Percentiles rank a stretch among this genome's conserved stretches.
Conservation (phyloP, 2,329 filamentous ascomycete genomes). For the Fusarium subglutinans region DNA sequence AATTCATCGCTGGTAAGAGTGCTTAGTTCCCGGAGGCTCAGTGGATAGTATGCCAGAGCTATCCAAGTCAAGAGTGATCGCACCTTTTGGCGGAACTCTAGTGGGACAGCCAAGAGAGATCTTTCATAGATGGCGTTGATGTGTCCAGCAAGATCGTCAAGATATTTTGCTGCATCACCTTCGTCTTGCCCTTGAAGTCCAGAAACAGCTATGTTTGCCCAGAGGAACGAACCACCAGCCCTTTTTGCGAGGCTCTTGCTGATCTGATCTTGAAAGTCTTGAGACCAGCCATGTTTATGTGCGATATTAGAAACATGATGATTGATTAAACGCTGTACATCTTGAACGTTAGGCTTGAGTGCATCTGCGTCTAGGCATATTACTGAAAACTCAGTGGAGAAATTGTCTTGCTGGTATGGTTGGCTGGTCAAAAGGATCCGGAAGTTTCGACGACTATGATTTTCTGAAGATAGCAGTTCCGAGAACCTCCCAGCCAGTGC, state of each 20-base stretch:
- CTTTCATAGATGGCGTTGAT: background rate
- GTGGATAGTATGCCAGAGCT: background rate
- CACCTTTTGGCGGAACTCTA: background rate
- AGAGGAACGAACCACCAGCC: background rate
- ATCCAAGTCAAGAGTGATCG: background rate
- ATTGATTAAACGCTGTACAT: background rate
- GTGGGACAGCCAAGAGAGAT: background rate
- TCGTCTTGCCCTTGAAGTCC: background rate
- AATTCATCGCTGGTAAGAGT: background rate
- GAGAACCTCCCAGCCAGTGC: background rate
- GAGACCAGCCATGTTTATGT: background rate
- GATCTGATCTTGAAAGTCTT: background rate
- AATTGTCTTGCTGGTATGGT: rapidly evolving
- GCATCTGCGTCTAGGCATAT: background rate
- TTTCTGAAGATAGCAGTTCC: background rate
- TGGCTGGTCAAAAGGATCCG: background rate
- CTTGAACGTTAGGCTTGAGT: background rate
- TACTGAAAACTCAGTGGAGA: background rate
- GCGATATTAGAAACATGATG: background rate
- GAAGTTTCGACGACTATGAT: background rate
- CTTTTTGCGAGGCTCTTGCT: background rate
- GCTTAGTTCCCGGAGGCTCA: background rate
- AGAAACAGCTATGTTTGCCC: background rate
- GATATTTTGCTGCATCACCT: background rate
- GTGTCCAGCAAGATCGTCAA: background rate